Percentiles rank a stretch among this genome's conserved stretches.
Conservation (phyloP, 257 asterid species). For the Capsicum pubescens region DNA sequence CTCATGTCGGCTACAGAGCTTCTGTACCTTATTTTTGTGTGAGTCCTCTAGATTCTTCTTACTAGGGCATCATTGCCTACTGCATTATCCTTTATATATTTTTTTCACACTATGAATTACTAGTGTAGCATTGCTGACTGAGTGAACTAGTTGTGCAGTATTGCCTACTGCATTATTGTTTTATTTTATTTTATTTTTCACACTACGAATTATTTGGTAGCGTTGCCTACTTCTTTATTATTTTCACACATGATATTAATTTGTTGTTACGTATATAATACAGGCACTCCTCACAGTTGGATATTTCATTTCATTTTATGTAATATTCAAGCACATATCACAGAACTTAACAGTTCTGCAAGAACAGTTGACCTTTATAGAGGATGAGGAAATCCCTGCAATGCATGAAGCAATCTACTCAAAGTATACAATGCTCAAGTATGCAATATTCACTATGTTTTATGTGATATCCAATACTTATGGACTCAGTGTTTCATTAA, state of each 20-base stretch:
- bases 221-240: neutral
- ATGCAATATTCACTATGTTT: conserved; percentile 33
- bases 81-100: neutral
- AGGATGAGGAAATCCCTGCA: conserved; percentile 64
- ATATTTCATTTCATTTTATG: conserved; percentile 60
- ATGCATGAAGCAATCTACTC: conserved; percentile 80
- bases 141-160: neutral
- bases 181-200: neutral
- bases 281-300: conserved; percentile 66
- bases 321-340: conserved; percentile 68
- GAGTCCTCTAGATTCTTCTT: conserved; percentile 38
- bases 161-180: neutral
- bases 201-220: too few relatives aligned
- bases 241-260: neutral
- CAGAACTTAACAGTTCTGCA: conserved; percentile 61
- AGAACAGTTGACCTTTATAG: conserved; percentile 73
- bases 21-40: conserved; percentile 84
- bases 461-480: neutral
- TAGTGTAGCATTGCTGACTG: neutral
- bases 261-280: neutral
- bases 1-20: conserved; percentile 84
- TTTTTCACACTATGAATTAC: neutral
- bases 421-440: conserved; percentile 85
- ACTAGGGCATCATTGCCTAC: neutral
- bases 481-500: neutral